A percentile compares a stretch with the other conserved stretches of the same genome.
Evolutionary conservation across 345 rosid species (phyloP).

Genomic region (Aurinia saxatilis): DNA sequence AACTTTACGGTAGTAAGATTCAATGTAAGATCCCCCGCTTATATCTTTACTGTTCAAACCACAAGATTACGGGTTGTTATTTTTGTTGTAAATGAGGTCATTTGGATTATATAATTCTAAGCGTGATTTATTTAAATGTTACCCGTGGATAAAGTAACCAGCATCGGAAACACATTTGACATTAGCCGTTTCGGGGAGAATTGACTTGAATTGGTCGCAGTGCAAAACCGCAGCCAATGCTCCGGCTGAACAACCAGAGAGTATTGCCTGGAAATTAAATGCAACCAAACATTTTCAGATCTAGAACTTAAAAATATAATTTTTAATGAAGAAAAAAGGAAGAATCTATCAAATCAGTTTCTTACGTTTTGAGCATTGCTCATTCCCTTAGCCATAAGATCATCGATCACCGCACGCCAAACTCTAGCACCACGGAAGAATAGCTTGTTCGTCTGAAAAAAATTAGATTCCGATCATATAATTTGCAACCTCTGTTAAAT

Average conservation of each 20-base stretch:
- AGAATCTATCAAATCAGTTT: neutral
- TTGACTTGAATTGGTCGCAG: slow-evolving; percentile 68
- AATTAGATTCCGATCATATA: slow-evolving; percentile 10
- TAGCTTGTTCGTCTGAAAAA: slow-evolving; percentile 57
- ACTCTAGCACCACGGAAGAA: slow-evolving; percentile 83
- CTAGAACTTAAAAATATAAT: neutral
- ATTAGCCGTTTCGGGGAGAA: slow-evolving; percentile 52
- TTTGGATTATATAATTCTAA: neutral
- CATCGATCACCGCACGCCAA: slow-evolving; percentile 69
- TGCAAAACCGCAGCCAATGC: slow-evolving; percentile 84
- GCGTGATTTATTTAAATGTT: slow-evolving; percentile 13
- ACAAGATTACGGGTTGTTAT: neutral
- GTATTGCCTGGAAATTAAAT: slow-evolving; percentile 55
- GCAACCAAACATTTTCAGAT: neutral
- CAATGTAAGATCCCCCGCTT: slow-evolving; percentile 54
- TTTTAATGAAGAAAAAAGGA: neutral
- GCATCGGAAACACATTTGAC: slow-evolving; percentile 96
- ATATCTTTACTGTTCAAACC: slow-evolving; percentile 58
- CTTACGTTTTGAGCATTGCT: slow-evolving; percentile 67
- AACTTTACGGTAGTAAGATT: slow-evolving; percentile 54
- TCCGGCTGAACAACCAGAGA: slow-evolving; percentile 97
- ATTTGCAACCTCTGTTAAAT: neutral
- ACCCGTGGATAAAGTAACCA: slow-evolving; percentile 86
- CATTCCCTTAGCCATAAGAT: slow-evolving; percentile 79
- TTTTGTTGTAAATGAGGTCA: neutral